These are phyloP conservation scores for Solanum piurae DNA, from an alignment of 257 asterid species.

Conservation along the genomic window DNA sequence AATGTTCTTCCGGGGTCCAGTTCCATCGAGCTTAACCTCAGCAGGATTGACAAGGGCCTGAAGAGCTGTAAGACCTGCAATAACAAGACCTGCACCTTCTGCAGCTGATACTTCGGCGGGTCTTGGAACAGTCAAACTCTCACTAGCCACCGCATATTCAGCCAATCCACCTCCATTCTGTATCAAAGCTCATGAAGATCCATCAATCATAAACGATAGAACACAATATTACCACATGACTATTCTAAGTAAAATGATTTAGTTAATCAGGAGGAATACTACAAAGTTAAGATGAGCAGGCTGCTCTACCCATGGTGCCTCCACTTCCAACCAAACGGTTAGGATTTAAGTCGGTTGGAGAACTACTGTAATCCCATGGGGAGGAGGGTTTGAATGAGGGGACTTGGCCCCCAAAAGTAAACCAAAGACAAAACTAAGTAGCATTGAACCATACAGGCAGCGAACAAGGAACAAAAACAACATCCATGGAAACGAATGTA, in stretches of 20 bases:
- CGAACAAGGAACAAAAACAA: not conserved
- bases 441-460: not conserved
- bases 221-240: not conserved
- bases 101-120: slow-evolving; percentile 52
- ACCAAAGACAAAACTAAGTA: not conserved
- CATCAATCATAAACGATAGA: not conserved
- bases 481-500: not conserved
- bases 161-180: slow-evolving; percentile 67
- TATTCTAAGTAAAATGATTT: not conserved
- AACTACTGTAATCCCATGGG: not conserved
- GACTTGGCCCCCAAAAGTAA: not conserved
- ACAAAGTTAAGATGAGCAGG: not conserved
- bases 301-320: not conserved
- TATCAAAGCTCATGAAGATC: not conserved
- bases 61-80: slow-evolving; percentile 58
- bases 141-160: slow-evolving; percentile 50
- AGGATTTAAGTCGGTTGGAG: not conserved
- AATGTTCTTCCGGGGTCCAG: slow-evolving; percentile 35
- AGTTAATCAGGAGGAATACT: not conserved
- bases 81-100: slow-evolving; percentile 47
- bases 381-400: not conserved
- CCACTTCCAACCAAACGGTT: not conserved
- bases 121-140: slow-evolving; percentile 31
- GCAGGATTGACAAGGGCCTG: slow-evolving; percentile 31
- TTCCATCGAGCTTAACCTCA: slow-evolving; percentile 35